These are phyloP conservation scores for Emmonsiellopsis sp. DNA, from an alignment of 2,329 filamentous ascomycete species.

Conservation along the genomic window DNA sequence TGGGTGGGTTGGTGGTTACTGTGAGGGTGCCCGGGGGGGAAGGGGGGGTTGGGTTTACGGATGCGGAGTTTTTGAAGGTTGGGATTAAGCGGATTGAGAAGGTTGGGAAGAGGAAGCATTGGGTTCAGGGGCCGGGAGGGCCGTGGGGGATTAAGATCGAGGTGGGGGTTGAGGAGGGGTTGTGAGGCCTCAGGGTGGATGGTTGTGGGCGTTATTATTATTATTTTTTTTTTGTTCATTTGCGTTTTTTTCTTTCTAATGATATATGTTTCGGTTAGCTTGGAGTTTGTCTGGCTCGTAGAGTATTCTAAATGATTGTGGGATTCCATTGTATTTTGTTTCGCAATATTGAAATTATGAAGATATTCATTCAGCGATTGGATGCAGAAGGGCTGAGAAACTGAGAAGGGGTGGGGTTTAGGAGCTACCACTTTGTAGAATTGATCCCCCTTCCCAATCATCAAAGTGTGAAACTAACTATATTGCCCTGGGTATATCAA, in stretches of 20 bases:
- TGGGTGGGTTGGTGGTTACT: conserved; percentile 36
- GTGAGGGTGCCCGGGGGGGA: conserved; percentile 34
- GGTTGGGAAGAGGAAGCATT: conserved; percentile 53
- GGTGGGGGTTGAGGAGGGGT: conserved; percentile 17
- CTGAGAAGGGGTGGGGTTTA: not conserved
- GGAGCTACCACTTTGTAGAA: not conserved
- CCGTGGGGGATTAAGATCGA: conserved; percentile 34
- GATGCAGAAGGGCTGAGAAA: not conserved
- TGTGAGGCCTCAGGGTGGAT: not conserved
- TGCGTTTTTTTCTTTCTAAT: not conserved
- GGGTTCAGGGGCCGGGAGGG: conserved; percentile 32
- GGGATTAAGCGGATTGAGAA: conserved; percentile 39
- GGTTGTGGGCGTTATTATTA: no score
- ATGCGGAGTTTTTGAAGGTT: conserved; percentile 29
- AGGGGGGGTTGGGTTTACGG: conserved; percentile 24
- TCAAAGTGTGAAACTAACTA: no score
- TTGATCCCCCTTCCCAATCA: not conserved
- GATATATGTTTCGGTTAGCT: no score
- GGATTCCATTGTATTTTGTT: no score
- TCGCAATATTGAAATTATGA: no score
- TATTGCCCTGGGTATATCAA: no score
- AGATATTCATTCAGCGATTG: not conserved
- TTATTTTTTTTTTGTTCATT: not conserved
- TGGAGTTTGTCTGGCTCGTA: no score
- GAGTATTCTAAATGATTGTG: no score